Conservation (phyloP, 2,329 filamentous ascomycete genomes). For the Graphilbum sp. region DNA sequence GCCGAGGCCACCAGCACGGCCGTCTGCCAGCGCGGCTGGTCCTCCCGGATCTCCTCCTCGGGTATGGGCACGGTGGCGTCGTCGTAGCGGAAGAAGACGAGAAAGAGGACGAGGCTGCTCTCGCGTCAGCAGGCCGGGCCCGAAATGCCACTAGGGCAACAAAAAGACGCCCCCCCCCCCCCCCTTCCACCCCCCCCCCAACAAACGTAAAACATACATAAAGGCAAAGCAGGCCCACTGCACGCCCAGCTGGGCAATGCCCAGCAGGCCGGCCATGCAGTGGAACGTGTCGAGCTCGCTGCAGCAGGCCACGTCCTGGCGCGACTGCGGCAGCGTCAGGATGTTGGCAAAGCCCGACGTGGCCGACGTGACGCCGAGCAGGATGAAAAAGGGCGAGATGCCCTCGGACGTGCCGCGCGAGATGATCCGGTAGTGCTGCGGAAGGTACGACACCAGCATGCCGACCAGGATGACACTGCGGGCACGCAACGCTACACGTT, state of each 20-base stretch:
- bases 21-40: slow-evolving; percentile 56
- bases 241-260: slow-evolving; percentile 77
- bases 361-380: slow-evolving; percentile 82
- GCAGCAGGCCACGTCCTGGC: slow-evolving; percentile 74
- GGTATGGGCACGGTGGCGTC: slow-evolving; percentile 30
- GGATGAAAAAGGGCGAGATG: slow-evolving; percentile 86
- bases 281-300: slow-evolving; percentile 64
- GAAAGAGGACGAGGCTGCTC: slow-evolving; percentile 74
- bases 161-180: no score
- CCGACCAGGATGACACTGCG: slow-evolving; percentile 61
- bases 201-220: slow-evolving; percentile 50
- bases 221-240: slow-evolving; percentile 87
- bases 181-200: not conserved
- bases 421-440: slow-evolving; percentile 88
- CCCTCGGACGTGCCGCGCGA: slow-evolving; percentile 73
- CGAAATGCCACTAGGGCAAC: no score
- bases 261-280: slow-evolving; percentile 71
- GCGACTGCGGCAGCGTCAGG: slow-evolving; percentile 67
- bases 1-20: slow-evolving; percentile 58
- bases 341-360: slow-evolving; percentile 89
- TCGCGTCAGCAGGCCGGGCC: not conserved
- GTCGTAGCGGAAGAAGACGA: slow-evolving; percentile 75
- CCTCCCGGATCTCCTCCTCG: slow-evolving; percentile 27
- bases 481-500: slow-evolving; percentile 10
- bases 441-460: slow-evolving; percentile 83